Evolutionary conservation across 306 rosid genomes (phyloP).

Genomic region (Malus domestica): DNA sequence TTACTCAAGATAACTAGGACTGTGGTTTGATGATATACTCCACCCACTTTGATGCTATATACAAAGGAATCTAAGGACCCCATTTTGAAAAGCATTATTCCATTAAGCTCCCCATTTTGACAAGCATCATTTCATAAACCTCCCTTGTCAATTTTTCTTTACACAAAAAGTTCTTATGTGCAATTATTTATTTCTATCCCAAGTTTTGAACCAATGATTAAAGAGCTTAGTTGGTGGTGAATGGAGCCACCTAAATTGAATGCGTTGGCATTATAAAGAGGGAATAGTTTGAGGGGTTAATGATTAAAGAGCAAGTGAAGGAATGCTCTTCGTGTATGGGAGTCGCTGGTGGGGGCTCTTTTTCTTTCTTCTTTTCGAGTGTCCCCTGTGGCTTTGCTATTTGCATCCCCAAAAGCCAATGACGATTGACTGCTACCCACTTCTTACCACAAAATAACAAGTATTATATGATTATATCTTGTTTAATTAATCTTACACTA

Average conservation of each 20-base stretch:
- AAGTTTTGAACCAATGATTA: slow-evolving; percentile 18
- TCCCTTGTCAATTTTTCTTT: neutral
- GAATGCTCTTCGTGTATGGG: neutral
- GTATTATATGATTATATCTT: neutral
- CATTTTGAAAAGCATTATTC: neutral
- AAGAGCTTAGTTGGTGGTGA: slow-evolving; percentile 20
- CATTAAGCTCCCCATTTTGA: neutral
- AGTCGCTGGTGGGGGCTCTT: slow-evolving; percentile 23
- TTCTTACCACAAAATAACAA: neutral
- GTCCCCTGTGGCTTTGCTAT: slow-evolving; percentile 8
- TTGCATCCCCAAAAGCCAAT: slow-evolving; percentile 2
- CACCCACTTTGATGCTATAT: neutral
- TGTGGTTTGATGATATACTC: neutral
- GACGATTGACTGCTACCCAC: slow-evolving; percentile 2
- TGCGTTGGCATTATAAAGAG: slow-evolving; percentile 19
- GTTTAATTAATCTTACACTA: neutral
- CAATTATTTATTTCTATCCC: neutral
- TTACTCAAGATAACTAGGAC: neutral
- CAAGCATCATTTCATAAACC: too few relatives aligned
- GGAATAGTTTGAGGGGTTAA: slow-evolving; percentile 21
- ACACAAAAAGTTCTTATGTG: neutral
- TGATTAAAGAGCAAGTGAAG: slow-evolving; percentile 24
- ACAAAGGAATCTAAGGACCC: slow-evolving; percentile 1
- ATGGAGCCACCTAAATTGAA: slow-evolving; percentile 16
- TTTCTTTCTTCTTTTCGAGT: slow-evolving; percentile 1